phyloP scores from a whole-genome alignment of 176 grass and related monocot species.

The Rhynchospora pubera region DNA sequence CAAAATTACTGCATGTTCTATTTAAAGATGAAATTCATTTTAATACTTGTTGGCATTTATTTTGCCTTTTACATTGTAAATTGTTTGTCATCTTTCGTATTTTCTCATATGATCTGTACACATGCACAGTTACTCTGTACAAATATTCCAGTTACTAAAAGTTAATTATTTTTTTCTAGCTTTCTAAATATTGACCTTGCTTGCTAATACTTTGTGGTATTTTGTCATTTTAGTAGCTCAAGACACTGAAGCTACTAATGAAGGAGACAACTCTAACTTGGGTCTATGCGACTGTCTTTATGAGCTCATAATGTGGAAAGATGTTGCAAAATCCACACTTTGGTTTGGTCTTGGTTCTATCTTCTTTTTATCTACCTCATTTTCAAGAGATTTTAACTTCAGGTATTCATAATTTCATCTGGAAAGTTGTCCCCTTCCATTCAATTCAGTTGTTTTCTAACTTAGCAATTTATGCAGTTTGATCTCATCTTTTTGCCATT shows the following conservation, averaged over 20 bases:
- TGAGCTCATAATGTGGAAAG: constrained; percentile 77
- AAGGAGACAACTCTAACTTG: constrained; percentile 4
- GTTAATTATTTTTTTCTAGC: not conserved
- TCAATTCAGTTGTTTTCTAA: not conserved
- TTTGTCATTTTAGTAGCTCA: constrained; percentile 1
- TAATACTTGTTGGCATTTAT: not conserved
- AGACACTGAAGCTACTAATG: not conserved
- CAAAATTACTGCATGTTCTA: not conserved
- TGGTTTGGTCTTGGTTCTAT: constrained; percentile 83
- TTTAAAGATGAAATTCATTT: not conserved
- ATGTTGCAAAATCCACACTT: constrained; percentile 65
- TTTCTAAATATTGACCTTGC: not conserved
- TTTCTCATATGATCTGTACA: not conserved
- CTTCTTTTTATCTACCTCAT: constrained; percentile 70
- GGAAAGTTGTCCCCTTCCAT: not conserved
- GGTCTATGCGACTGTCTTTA: constrained; percentile 45
- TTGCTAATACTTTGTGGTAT: not conserved
- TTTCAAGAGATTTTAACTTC: constrained; percentile 61
- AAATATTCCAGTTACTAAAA: not conserved
- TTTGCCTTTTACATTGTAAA: not conserved
- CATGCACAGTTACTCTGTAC: not conserved
- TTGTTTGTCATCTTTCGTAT: not conserved
- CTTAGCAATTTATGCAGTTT: constrained; percentile 37
- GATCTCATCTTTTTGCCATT: constrained; percentile 56
- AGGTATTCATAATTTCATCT: constrained; percentile 33